Evolutionary conservation across 345 rosid species (phyloP), one percentile per base, ranked within the genome.

Genomic region (Psidium guajava): DNA sequence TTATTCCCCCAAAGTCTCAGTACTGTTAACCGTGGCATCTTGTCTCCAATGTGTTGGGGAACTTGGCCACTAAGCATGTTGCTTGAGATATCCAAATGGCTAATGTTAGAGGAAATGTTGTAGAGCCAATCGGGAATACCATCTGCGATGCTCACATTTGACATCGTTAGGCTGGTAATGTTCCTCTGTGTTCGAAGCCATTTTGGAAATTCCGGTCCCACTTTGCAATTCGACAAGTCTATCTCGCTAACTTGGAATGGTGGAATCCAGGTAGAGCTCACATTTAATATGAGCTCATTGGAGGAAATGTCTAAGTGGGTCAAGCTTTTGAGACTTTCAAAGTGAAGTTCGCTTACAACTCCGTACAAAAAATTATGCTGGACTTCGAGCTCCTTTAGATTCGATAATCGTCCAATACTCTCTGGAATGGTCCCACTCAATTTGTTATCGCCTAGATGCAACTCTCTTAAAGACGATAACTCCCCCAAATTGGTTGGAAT

Each of bases 111-210:
- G 22, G 53, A 21, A 52, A 15, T 44, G 15, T 69, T 9, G 11
- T 2, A n/a, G 18, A 83, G 21, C 27, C 69, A 56, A n/a, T 57
- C 25, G 11, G 44, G 36, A 36, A 83, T 11, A 16, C 25, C 44
- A 3, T 53, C n/a, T 11, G 85, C 47, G 11, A 83, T 83, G 75
- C 53, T 54, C 7, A 18, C 85, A 47, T 58, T 58, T 58, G 85
- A 16, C 53, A 83, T 49, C 10, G 1, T 16, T 12, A 83, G 44
- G 0, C 0, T 0, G 40, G 5, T 24, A 9, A 44, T 0, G 0
- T 83, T 22, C 54, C 1, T 6, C 5, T 83, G 47, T 25, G 85
- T 83, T 10, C 20, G 85, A 42, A 59, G 32, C 85, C 85, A 83
- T 9, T 8, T 15, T 8, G 85, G 85, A 59, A 58, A 44, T 47